These are phyloP conservation scores for Boletus pseudo-olivaceus DNA, from an alignment of 768 basidiomycete genomes.

Conservation along the genomic window DNA sequence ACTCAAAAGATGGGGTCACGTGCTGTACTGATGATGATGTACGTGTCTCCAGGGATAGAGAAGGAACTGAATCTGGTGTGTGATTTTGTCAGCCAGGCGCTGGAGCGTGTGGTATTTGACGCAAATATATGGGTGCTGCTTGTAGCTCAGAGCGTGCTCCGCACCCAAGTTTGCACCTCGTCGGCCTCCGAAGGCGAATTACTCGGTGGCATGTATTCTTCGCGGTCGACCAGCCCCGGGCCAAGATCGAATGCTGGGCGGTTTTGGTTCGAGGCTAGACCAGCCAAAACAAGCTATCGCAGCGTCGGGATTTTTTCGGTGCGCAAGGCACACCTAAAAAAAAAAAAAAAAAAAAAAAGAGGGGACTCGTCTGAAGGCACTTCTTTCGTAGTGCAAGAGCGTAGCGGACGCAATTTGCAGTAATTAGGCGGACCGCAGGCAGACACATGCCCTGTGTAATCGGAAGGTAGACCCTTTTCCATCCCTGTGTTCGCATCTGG, in stretches of 20 bases:
- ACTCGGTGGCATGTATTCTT: conserved; percentile 3
- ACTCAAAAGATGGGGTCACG: conserved; percentile 10
- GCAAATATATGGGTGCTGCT: neutral
- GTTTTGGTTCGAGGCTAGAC: conserved; percentile 2
- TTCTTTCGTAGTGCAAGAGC: conserved; percentile 22
- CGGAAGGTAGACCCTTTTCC: conserved; percentile 23
- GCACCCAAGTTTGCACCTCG: neutral
- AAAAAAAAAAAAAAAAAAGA: conserved; percentile 12
- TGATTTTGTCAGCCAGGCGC: neutral
- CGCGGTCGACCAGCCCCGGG: neutral
- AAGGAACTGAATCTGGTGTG: conserved; percentile 4
- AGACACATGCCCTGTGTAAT: conserved; percentile 24
- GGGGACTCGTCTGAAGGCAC: conserved; percentile 6
- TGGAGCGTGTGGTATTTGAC: neutral
- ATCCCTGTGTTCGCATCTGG: conserved; percentile 22
- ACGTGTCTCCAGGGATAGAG: conserved; percentile 8
- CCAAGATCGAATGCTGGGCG: conserved; percentile 5
- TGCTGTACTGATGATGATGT: conserved; percentile 8
- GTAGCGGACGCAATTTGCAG: conserved; percentile 26
- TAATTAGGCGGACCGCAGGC: conserved; percentile 27
- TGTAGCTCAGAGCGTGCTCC: conserved; percentile 23
- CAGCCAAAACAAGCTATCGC: conserved; percentile 1
- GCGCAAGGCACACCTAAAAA: conserved; percentile 16
- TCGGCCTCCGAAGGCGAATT: neutral
- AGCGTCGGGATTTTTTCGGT: conserved; percentile 11